Base-by-base conservation (phyloP, 2,329 filamentous ascomycete species). In the Claviceps citrina region DNA sequence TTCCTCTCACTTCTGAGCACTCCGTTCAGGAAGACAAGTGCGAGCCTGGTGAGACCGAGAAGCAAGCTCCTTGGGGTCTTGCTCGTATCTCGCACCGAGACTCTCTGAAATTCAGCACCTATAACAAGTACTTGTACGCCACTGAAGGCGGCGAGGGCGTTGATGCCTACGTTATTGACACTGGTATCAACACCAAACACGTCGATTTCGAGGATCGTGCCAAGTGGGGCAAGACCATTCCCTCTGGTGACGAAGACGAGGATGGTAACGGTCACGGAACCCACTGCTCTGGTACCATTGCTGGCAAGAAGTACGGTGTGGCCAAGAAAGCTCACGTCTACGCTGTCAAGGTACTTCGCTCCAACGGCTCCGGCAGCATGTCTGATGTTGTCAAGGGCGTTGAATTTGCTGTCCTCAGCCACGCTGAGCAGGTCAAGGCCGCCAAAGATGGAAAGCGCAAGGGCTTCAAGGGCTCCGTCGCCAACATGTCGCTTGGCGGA, bases 261-360 rank as follows among this genome's bases (percentile, higher is more conserved):
- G 91, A 98, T 66, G 91, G 91, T 62, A 98, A 98, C 55, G 91
- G 91, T 46, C 91, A 98, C 71, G 91, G 91, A 55, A 98, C 91
- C 56, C 91, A 98, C 74, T 98, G 91, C 78, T 96, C 91, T 48
- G 91, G 91, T 54, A 98, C 93, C 47, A 81, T 98, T 55, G 91
- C 84, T 49, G 91, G 93, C 60, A 93, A 91, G 78, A 95, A 94
- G 72, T 98, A 94, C 60, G 91, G 91, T 76, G 91, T 98, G 48
- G 89, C 91, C 61, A 98, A 98, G 81, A 95, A 96, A 77, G 91
- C 93, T 58, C 78, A 84, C 53, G 71, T 98, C 62, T 87, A 93
- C 57, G 91, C 91, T 49, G 87, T 98, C 71, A 98, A 98, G 80
- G 91, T 98, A 31, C 82, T 98, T 53, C 78, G 82, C 60, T 95